Conservation (phyloP, 345 rosid genomes). For the Cardamine resedifolia region DNA sequence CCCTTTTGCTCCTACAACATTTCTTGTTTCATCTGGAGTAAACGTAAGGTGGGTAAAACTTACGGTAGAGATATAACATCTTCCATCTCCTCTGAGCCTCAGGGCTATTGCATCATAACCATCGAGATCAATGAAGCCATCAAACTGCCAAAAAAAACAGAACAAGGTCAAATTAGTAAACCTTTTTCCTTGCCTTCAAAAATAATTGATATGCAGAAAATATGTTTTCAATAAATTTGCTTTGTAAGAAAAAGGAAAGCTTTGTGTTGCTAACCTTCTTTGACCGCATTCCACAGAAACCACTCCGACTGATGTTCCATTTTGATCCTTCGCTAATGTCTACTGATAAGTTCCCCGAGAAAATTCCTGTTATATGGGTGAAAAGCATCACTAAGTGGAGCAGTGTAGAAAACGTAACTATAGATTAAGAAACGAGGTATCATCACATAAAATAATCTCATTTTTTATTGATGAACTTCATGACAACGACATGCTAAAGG, state of each 20-base stretch:
- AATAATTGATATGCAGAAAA: not conserved
- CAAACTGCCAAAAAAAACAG: conserved; percentile 64
- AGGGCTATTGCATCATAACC: conserved; percentile 84
- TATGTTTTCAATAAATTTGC: not conserved
- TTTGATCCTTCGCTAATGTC: conserved; percentile 69
- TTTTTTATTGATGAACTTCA: conserved; percentile 6
- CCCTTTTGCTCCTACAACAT: not conserved
- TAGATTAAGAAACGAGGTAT: not conserved
- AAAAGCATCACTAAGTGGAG: conserved; percentile 18
- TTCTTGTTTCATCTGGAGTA: conserved; percentile 5
- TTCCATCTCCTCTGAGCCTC: conserved; percentile 90
- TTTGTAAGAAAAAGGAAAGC: conserved; percentile 1
- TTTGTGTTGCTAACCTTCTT: conserved; percentile 58
- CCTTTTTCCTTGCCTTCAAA: not conserved
- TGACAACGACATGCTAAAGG: not conserved
- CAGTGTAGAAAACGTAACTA: not conserved
- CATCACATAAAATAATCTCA: not conserved
- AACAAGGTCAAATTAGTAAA: not conserved
- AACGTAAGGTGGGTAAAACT: conserved; percentile 36
- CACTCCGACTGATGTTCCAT: conserved; percentile 82
- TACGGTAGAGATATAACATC: conserved; percentile 92
- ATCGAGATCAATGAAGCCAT: conserved; percentile 89
- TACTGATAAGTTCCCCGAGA: conserved; percentile 80
- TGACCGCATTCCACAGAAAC: conserved; percentile 97
- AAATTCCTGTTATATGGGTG: conserved; percentile 49